A percentile compares a stretch with the other conserved stretches of the same genome.
phyloP scores from a whole-genome alignment of 73 alveolate genomes.

The Paramecium sexaurelia region DNA sequence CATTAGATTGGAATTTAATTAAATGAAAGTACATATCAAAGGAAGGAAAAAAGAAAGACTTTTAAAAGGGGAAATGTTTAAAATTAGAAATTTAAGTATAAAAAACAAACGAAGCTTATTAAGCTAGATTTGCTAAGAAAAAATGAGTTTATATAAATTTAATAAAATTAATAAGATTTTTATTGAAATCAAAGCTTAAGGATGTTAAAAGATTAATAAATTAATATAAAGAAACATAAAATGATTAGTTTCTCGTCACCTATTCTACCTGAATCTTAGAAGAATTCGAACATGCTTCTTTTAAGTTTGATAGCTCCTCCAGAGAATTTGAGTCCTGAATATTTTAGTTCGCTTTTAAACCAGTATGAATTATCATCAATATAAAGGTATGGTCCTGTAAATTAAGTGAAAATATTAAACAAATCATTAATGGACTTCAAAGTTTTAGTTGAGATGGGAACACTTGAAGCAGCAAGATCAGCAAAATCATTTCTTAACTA shows the following conservation, averaged over 20 bases:
- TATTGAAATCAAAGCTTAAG: background rate
- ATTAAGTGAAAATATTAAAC: background rate
- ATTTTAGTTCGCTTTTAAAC: background rate
- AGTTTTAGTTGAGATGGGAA: conserved; percentile 42
- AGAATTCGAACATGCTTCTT: background rate
- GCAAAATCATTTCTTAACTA: conserved; percentile 27
- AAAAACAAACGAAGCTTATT: background rate
- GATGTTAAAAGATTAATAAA: background rate
- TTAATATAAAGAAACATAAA: background rate
- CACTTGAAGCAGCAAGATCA: background rate
- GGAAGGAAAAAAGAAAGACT: background rate
- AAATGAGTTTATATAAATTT: background rate
- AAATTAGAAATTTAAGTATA: background rate
- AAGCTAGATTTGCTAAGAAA: background rate
- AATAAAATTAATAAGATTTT: conserved; percentile 13
- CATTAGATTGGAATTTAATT: background rate
- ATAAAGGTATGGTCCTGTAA: conserved; percentile 30
- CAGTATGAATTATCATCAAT: background rate
- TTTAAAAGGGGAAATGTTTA: background rate
- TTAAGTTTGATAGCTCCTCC: conserved; percentile 36
- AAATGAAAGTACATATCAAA: background rate
- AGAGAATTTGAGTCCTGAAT: conserved; percentile 43
- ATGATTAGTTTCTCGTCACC: conserved; percentile 39
- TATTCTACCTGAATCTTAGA: background rate
- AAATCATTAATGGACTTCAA: background rate